These are phyloP conservation scores for Silene vulgaris DNA, from an alignment of 179 eudicot genomes.

Conservation along the genomic window DNA sequence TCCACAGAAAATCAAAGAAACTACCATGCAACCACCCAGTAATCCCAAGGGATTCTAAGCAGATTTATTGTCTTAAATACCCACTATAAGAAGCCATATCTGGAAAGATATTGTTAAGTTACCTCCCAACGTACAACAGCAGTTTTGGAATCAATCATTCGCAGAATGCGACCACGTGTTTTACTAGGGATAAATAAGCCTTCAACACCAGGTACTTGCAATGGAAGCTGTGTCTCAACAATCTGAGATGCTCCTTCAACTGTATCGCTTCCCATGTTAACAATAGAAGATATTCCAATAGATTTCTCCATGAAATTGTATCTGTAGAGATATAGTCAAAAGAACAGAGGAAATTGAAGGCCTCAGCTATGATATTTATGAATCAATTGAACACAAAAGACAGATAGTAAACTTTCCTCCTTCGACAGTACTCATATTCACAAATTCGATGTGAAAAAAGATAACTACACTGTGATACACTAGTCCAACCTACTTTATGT, in stretches of 20 bases:
- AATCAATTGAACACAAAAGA: background rate
- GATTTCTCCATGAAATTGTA: conserved; percentile 85
- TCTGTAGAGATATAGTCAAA: conserved; percentile 38
- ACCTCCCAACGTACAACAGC: conserved; percentile 99
- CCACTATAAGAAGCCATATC: background rate
- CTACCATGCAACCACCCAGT: conserved; percentile 9
- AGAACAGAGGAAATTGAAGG: conserved; percentile 8
- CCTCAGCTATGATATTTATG: background rate
- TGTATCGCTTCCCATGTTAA: conserved; percentile 47
- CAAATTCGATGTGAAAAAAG: too few species aligned
- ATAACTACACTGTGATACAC: background rate
- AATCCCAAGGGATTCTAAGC: conserved; percentile 4
- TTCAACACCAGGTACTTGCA: conserved; percentile 68
- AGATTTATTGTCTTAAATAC: background rate
- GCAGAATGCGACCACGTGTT: conserved; percentile 73
- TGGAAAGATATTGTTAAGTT: conserved; percentile 22
- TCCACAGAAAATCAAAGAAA: conserved; percentile 7
- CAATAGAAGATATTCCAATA: conserved; percentile 67
- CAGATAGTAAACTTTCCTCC: background rate
- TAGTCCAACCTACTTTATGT: background rate
- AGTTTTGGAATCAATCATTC: conserved; percentile 52
- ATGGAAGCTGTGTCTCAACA: conserved; percentile 55
- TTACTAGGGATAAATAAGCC: conserved; percentile 67
- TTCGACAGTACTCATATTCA: background rate
- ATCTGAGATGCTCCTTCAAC: conserved; percentile 47